Conservation (phyloP, 495 filamentous ascomycete species). For the Penicilliopsis zonata region DNA sequence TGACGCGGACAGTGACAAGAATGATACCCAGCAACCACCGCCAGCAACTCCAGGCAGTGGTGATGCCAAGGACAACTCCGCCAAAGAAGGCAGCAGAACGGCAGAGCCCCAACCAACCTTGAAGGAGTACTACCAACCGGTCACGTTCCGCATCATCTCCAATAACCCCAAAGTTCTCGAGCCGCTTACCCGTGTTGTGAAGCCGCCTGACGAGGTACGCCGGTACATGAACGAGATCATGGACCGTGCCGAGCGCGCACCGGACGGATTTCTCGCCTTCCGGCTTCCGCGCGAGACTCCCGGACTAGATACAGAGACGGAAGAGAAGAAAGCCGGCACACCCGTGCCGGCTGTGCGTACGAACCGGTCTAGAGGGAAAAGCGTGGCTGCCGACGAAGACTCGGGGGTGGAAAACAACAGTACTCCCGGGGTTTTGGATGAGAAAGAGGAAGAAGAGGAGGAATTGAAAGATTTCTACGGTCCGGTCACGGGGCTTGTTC, state of each 20-base stretch:
- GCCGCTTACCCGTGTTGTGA: constrained; percentile 65
- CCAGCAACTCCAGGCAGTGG: neutral
- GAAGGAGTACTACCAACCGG: constrained; percentile 78
- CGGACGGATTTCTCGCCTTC: constrained; percentile 56
- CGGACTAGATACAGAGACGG: neutral
- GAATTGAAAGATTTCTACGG: constrained; percentile 33
- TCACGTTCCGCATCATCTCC: constrained; percentile 67
- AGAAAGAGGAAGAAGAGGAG: constrained; percentile 26
- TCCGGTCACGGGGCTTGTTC: constrained; percentile 21
- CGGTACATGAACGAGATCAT: constrained; percentile 79
- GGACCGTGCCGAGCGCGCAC: constrained; percentile 58
- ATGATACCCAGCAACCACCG: neutral
- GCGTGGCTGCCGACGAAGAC: constrained; percentile 15
- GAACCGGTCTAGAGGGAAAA: constrained; percentile 11
- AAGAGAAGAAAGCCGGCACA: constrained; percentile 9
- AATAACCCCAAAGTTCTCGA: constrained; percentile 53
- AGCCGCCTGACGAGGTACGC: constrained; percentile 62
- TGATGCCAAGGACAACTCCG: neutral
- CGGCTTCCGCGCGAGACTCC: constrained; percentile 41
- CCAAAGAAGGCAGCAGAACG: neutral
- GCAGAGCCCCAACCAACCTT: constrained; percentile 12
- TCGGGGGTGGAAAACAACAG: constrained; percentile 22
- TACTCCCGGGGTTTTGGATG: constrained; percentile 5
- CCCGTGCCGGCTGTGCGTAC: constrained; percentile 5
- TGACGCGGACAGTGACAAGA: constrained; percentile 1